Base-by-base conservation (phyloP, 2,329 filamentous ascomycete species). In the Colletotrichum cordylinicola region DNA sequence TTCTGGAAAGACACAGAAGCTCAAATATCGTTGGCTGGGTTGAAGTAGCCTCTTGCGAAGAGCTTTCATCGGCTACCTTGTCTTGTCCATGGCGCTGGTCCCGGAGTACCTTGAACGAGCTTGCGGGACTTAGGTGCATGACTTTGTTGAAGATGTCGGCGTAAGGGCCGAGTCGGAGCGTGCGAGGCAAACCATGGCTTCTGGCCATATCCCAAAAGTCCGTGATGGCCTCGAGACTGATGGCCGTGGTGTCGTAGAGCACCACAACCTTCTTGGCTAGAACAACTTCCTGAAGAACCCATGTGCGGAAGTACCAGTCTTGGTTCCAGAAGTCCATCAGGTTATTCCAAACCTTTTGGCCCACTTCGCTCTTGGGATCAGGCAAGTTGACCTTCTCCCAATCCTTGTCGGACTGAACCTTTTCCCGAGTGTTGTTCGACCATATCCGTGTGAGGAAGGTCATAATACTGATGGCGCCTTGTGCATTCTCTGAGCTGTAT, bases 261-360 rank as follows among this genome's bases (percentile, higher is more conserved):
- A 74, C 48, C 7, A 74, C 67, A 5, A 74, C 67, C 27, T 70
- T 74, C 16, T 29, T n/a, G 16, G 67, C 55, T 6, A 74, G 48
- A 4, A 70, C 33, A 16, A 74, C 72, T 10, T 70, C 72, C n/a
- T 74, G 72, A n/a, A 74, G 67, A 24, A 74, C 67, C 72, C 72
- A 74, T 2, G 72, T 74, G 3, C 72, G 67, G 48, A 74, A 70
- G 37, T 70, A 74, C 72, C 72, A 74, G 35, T 74, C 72, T 6
- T 69, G 67, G 6, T 27, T 43, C 72, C 72, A 74, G 35, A 74
- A 74, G 5, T 10, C 35, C 15, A 70, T 12, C 15, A 70, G 21
- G 6, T 74, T 74, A 18, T 24, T 21, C 72, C 72, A 70, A 1
- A 48, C n/a, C 1, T 48, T 27, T 5, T 33, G n/a, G 12, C 72